These are phyloP conservation scores for Corymbia calophylla DNA, from an alignment of 441 rosid species.

Conservation along the genomic window DNA sequence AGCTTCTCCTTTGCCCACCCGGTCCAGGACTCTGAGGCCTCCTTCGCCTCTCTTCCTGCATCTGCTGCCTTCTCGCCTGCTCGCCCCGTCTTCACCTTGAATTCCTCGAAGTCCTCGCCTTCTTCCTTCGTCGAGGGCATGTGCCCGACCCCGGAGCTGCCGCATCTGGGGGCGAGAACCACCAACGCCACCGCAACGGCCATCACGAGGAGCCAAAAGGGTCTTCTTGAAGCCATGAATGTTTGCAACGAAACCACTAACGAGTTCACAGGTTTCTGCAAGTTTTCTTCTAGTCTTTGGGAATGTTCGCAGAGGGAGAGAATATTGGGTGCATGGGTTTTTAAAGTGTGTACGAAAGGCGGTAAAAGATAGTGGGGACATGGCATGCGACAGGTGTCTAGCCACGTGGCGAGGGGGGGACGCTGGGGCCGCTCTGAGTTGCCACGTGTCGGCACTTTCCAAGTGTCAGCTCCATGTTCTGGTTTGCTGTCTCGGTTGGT, in stretches of 20 bases:
- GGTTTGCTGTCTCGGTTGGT: not conserved
- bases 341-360: not conserved
- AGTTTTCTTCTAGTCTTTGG: not conserved
- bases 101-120: not conserved
- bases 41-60: conserved; percentile 20
- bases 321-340: not conserved
- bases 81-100: not conserved
- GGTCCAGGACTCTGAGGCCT: conserved; percentile 40
- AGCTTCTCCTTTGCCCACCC: conserved; percentile 65
- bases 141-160: conserved; percentile 6
- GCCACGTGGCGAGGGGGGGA: not conserved
- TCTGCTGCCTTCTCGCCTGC: not conserved
- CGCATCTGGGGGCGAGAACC: not conserved
- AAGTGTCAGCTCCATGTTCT: not conserved
- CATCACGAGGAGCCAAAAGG: not conserved
- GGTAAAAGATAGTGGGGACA: not conserved
- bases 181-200: not conserved
- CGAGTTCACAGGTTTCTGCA: not conserved
- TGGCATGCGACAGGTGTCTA: not conserved
- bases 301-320: not conserved
- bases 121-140: conserved; percentile 13
- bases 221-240: conserved; percentile 6
- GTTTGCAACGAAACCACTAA: not conserved
- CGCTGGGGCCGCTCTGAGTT: not conserved
- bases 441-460: not conserved